A percentile compares a stretch with the other conserved stretches of the same genome.
Conservation (phyloP, 139 green algal species). For the Ostreobium quekettii region DNA sequence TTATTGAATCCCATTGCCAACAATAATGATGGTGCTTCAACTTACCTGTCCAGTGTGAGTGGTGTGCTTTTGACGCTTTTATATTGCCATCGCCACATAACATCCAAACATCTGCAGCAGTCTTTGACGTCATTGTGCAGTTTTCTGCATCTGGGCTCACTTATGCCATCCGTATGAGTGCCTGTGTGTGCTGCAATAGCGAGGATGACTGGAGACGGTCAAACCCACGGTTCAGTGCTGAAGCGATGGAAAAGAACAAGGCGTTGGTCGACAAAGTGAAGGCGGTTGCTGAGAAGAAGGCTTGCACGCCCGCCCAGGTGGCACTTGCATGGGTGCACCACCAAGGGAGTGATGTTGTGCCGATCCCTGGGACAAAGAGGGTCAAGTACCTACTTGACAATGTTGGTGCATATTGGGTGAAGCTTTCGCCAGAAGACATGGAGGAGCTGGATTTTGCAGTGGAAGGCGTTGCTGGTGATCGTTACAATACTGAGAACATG, state of each 20-base stretch:
- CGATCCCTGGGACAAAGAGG: conserved; percentile 56
- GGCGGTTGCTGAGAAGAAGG: conserved; percentile 44
- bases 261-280: conserved; percentile 47
- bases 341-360: conserved; percentile 55
- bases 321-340: conserved; percentile 65
- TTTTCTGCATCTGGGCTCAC: too few relatives aligned
- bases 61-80: too few relatives aligned
- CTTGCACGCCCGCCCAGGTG: conserved; percentile 53
- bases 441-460: conserved; percentile 16
- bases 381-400: conserved; percentile 39
- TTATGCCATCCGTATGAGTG: too few relatives aligned
- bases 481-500: too few relatives aligned
- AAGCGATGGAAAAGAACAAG: conserved; percentile 50
- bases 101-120: too few relatives aligned
- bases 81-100: too few relatives aligned
- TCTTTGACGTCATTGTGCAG: too few relatives aligned
- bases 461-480: too few relatives aligned
- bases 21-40: too few relatives aligned
- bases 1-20: too few relatives aligned
- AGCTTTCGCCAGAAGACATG: conserved; percentile 37
- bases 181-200: too few relatives aligned
- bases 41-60: too few relatives aligned
- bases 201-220: conserved; percentile 32
- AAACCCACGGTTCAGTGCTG: conserved; percentile 24
- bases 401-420: conserved; percentile 28